Evolutionary conservation across 495 filamentous ascomycete genomes (phyloP), one percentile per base, ranked within the genome.

Genomic region (Xylaria curta): DNA sequence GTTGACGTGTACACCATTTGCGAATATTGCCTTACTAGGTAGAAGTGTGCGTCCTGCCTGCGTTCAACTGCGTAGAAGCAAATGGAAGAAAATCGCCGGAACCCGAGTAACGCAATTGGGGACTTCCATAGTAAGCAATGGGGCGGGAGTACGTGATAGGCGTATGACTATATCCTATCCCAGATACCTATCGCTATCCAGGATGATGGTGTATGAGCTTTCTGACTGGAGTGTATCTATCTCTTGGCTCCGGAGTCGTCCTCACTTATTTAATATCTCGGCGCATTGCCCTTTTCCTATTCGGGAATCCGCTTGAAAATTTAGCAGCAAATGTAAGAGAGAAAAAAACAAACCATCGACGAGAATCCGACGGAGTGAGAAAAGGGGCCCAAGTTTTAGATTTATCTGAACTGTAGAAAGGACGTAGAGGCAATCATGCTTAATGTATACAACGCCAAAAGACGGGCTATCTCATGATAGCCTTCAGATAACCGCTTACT

Each of bases 41-140:
- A n/a, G n/a, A n/a, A n/a, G n/a, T n/a, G n/a, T n/a, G n/a, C n/a
- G n/a, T n/a, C n/a, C n/a, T n/a, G n/a, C n/a, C n/a, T n/a, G n/a
- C n/a, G n/a, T n/a, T n/a, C n/a, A n/a, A n/a, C n/a, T 8, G 17
- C 15, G 17, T 59, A 44, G 49, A 67, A 54, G 13, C 8, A 13
- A 17, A 24, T 67, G 49, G 65, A 42, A 56, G 19, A 44, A 56
- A 53, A 17, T 42, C 49, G 65, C 49, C 65, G 65, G 65, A 40
- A 38, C 10, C 65, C 33, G 65, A 31, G 31, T 19, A 56, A 33
- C 65, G 49, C 28, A 13, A 54, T 42, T 67, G 65, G 65, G 47
- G 33, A 54, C 56, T 10, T 67, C 49, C 49, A 67, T 36, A 67
- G 65, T 67, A 67, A 67, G 65, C 65, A 67, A 40, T 54, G 49